Percentiles rank a stretch among this genome's conserved stretches.
Evolutionary conservation across 148 eudicot species (phyloP).

Genomic region (Arbutus unedo): DNA sequence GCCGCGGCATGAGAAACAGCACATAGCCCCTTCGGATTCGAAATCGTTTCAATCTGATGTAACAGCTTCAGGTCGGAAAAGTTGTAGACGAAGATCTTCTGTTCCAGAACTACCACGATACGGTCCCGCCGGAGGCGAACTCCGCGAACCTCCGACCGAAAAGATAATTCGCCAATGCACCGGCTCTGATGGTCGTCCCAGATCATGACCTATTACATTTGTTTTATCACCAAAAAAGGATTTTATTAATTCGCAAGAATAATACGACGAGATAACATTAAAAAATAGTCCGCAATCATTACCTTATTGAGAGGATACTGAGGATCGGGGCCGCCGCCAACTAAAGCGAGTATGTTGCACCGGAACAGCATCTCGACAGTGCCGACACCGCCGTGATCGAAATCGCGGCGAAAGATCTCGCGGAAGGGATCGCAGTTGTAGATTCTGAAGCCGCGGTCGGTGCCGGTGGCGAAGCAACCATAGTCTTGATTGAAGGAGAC

Average conservation of each 20-base stretch:
- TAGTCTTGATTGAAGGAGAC: slow-evolving; percentile 72
- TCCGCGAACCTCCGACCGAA: slow-evolving; percentile 76
- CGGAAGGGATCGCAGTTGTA: slow-evolving; percentile 87
- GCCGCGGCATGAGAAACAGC: slow-evolving; percentile 66
- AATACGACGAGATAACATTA: neutral
- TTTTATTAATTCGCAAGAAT: neutral
- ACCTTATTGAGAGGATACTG: slow-evolving; percentile 81
- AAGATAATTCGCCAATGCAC: slow-evolving; percentile 84
- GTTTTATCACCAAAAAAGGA: neutral
- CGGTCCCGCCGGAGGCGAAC: slow-evolving; percentile 73
- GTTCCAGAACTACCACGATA: slow-evolving; percentile 69
- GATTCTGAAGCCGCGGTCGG: slow-evolving; percentile 69
- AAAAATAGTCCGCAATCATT: neutral
- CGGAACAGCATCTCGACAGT: slow-evolving; percentile 85
- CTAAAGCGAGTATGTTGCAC: slow-evolving; percentile 79
- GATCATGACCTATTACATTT: slow-evolving; percentile 40
- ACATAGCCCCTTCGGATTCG: slow-evolving; percentile 81
- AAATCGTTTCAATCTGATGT: slow-evolving; percentile 83
- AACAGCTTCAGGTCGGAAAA: slow-evolving; percentile 71
- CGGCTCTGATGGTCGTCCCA: slow-evolving; percentile 92
- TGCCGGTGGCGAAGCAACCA: slow-evolving; percentile 80
- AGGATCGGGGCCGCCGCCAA: slow-evolving; percentile 84
- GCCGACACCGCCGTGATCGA: slow-evolving; percentile 68
- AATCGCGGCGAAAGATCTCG: slow-evolving; percentile 81
- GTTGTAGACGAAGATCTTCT: slow-evolving; percentile 81